phyloP scores from a whole-genome alignment of 306 rosid genomes.

The Luffa aegyptiaca region DNA sequence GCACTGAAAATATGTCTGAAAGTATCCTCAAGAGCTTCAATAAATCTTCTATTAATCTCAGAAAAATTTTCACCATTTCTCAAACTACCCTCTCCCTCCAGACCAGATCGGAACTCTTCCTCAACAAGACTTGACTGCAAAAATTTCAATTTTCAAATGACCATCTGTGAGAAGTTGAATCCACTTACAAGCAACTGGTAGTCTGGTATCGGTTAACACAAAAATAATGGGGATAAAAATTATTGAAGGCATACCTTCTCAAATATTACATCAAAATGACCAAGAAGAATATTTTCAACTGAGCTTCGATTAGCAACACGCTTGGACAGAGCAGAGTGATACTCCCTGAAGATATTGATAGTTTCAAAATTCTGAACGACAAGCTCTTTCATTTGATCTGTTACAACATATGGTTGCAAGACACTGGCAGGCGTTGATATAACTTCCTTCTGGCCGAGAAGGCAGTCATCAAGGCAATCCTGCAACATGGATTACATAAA shows the following conservation, averaged over 20 bases:
- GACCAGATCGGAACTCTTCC: conserved; percentile 36
- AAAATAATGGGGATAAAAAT: not conserved
- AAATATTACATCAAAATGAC: conserved; percentile 44
- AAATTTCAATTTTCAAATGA: not conserved
- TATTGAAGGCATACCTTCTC: conserved; percentile 40
- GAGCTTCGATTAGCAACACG: conserved; percentile 34
- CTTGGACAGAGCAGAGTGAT: conserved; percentile 23
- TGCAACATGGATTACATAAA: conserved; percentile 25
- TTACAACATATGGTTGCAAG: conserved; percentile 29
- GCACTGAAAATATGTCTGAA: conserved; percentile 35
- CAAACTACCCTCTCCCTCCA: conserved; percentile 9
- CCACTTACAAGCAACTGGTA: not conserved
- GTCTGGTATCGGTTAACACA: not conserved
- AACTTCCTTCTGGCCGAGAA: conserved; percentile 42
- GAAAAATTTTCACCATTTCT: conserved; percentile 12
- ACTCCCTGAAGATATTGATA: conserved; percentile 33
- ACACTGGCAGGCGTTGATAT: conserved; percentile 25
- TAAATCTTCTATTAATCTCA: conserved; percentile 22
- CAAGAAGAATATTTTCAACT: conserved; percentile 37
- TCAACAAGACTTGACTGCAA: conserved; percentile 48
- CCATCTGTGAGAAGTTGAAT: not conserved
- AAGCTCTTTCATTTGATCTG: conserved; percentile 49
- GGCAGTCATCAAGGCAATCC: conserved; percentile 58
- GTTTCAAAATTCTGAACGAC: conserved; percentile 45
- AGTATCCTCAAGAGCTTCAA: conserved; percentile 32